Conservation (phyloP, 108 stramenopile genomes). For the Cafeteria roenbergensis region DNA sequence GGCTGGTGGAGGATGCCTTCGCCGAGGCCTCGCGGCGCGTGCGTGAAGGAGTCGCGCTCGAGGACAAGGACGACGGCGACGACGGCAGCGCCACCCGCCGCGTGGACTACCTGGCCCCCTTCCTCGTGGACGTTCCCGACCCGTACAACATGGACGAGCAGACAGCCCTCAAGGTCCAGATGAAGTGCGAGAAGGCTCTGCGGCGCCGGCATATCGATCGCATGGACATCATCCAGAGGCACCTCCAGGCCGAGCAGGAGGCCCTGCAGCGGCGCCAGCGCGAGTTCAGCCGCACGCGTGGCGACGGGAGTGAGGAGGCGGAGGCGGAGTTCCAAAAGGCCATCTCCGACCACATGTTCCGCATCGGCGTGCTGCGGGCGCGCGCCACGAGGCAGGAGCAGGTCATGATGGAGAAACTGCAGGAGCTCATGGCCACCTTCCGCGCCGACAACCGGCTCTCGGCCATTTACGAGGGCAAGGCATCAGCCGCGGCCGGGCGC, state of each 20-base stretch:
- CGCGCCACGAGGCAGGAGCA: conserved; percentile 47
- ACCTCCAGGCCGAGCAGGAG: conserved; percentile 47
- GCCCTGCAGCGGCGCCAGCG: conserved; percentile 39
- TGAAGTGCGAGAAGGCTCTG: conserved; percentile 46
- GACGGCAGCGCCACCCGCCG: no score
- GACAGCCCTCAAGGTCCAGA: conserved; percentile 37
- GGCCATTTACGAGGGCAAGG: not conserved
- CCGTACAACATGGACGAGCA: conserved; percentile 24
- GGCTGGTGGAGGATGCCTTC: no score
- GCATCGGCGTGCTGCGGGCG: conserved; percentile 50
- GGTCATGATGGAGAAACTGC: not conserved
- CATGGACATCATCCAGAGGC: conserved; percentile 52
- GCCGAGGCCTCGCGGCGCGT: no score
- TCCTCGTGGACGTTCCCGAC: conserved; percentile 39
- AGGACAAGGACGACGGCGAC: no score
- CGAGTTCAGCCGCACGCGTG: conserved; percentile 38
- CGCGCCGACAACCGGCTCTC: not conserved
- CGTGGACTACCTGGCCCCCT: conserved; percentile 63
- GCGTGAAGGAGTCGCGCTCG: no score
- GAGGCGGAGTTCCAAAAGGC: conserved; percentile 44
- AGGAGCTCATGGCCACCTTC: not conserved
- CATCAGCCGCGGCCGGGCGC: no score
- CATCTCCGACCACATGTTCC: conserved; percentile 51
- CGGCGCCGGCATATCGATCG: conserved; percentile 55
- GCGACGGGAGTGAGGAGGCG: conserved; percentile 30